A percentile compares a stretch with the other conserved stretches of the same genome.
These are phyloP conservation scores for Aspergillus unguis DNA, from an alignment of 2,329 filamentous ascomycete species.

Conservation along the genomic window DNA sequence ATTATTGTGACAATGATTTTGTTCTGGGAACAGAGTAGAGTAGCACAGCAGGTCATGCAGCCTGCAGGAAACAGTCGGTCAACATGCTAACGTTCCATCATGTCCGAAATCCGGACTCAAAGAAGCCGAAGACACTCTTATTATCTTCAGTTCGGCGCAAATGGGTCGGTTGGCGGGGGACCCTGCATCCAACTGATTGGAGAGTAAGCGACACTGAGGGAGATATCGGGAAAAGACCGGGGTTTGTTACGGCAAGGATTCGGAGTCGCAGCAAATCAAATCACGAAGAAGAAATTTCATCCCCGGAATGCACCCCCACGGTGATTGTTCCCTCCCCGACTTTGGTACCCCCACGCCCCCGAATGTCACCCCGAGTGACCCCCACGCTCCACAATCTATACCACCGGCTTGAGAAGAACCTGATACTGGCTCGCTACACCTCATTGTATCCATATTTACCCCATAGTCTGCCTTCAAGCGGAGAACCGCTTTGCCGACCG, in stretches of 20 bases:
- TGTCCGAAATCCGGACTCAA: too few species aligned
- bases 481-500: neutral
- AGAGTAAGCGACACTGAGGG: neutral
- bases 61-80: too few species aligned
- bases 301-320: neutral
- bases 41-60: too few species aligned
- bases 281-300: neutral
- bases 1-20: too few species aligned
- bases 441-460: too few species aligned
- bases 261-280: neutral
- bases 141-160: too few species aligned
- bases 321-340: neutral
- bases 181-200: neutral
- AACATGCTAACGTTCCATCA: too few species aligned
- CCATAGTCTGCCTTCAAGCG: neutral
- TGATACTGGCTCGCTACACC: too few species aligned
- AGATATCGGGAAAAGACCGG: neutral
- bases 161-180: too few species aligned
- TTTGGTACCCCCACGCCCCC: slow-evolving; percentile 1
- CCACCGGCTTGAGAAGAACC: too few species aligned
- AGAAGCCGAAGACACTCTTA: too few species aligned
- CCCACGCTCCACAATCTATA: neutral
- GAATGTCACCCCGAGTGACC: neutral
- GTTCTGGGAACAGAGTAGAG: too few species aligned
- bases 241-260: neutral